A percentile compares a stretch with the other conserved stretches of the same genome.
These are phyloP conservation scores for Fraxinus anomala DNA, from an alignment of 257 asterid species.

Conservation along the genomic window DNA sequence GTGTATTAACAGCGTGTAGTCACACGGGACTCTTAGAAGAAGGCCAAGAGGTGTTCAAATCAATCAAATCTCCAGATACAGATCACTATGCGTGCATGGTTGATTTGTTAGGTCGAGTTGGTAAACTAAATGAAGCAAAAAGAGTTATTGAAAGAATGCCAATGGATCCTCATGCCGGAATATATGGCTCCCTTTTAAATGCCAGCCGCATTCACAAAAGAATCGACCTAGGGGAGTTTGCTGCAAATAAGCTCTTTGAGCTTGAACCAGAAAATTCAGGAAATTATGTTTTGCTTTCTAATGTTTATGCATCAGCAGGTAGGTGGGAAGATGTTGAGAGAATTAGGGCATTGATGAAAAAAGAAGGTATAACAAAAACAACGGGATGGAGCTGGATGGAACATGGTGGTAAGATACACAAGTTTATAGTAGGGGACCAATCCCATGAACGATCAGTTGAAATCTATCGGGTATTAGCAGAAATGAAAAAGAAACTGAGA, in stretches of 20 bases:
- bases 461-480: conserved; percentile 40
- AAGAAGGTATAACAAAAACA: conserved; percentile 44
- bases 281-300: too few species aligned
- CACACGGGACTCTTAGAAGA: conserved; percentile 65
- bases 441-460: conserved; percentile 48
- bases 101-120: conserved; percentile 69
- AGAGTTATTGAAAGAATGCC: conserved; percentile 54
- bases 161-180: conserved; percentile 51
- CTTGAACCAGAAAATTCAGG: conserved; percentile 49
- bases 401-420: conserved; percentile 51
- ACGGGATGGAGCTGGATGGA: conserved; percentile 70
- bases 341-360: conserved; percentile 56
- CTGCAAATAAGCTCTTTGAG: conserved; percentile 63
- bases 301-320: neutral
- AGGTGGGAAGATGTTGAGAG: conserved; percentile 64
- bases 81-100: conserved; percentile 78
- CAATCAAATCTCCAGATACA: conserved; percentile 53
- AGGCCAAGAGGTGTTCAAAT: conserved; percentile 53
- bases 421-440: conserved; percentile 50
- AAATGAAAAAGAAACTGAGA: conserved; percentile 46
- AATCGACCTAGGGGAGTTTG: conserved; percentile 60
- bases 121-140: conserved; percentile 71
- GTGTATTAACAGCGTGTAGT: conserved; percentile 70
- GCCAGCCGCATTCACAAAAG: conserved; percentile 55
- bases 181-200: conserved; percentile 64